These are phyloP conservation scores for Andrographis paniculata DNA, from an alignment of 305 asterid genomes.

Conservation along the genomic window DNA sequence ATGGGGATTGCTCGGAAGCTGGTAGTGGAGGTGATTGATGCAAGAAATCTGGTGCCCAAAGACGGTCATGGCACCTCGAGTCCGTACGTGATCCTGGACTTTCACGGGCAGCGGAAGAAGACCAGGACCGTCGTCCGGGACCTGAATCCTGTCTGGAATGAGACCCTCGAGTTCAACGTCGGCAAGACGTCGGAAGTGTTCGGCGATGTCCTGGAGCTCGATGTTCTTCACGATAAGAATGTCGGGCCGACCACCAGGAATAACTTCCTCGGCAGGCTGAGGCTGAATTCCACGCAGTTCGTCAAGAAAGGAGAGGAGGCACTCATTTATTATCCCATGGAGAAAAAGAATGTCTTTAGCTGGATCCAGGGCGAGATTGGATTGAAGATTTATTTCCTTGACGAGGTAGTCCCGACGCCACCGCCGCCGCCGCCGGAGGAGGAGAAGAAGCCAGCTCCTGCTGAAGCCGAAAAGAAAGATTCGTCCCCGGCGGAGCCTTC, in stretches of 20 bases:
- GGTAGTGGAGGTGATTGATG: constrained; percentile 68
- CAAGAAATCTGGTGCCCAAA: constrained; percentile 59
- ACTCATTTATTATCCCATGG: constrained; percentile 61
- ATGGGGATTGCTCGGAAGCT: constrained; percentile 51
- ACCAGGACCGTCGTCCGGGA: constrained; percentile 56
- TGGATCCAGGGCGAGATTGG: constrained; percentile 84
- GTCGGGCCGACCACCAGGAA: constrained; percentile 73
- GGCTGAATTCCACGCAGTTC: constrained; percentile 54
- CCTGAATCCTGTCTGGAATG: constrained; percentile 66
- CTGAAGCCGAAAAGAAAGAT: constrained; percentile 13
- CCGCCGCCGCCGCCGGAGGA: constrained; percentile 28
- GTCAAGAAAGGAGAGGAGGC: constrained; percentile 91
- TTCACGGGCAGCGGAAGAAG: constrained; percentile 72
- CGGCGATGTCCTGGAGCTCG: constrained; percentile 68
- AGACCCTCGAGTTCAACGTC: constrained; percentile 49
- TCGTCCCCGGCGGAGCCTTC: constrained; percentile 15
- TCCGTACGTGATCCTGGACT: constrained; percentile 63
- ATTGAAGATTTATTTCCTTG: constrained; percentile 53
- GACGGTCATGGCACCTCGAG: constrained; percentile 85
- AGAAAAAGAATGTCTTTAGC: constrained; percentile 46
- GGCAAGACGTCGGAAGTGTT: constrained; percentile 53
- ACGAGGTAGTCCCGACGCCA: constrained; percentile 48
- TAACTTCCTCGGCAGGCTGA: constrained; percentile 55
- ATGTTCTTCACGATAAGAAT: constrained; percentile 52
- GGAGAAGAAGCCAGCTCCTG: constrained; percentile 21